phyloP scores from a whole-genome alignment of 106 monocot species.

The Vanilla planifolia region DNA sequence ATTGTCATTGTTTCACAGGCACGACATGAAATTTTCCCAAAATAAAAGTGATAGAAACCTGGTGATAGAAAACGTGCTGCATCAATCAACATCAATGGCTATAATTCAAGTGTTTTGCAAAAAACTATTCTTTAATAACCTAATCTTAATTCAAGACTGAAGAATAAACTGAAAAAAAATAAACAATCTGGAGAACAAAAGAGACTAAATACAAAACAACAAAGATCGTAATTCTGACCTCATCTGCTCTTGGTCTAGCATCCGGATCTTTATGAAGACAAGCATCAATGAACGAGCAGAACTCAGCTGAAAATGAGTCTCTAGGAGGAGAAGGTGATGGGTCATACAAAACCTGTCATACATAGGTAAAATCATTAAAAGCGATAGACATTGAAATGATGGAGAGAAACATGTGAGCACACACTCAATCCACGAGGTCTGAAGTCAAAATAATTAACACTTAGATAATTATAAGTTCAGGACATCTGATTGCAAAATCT shows the following conservation, averaged over 20 bases:
- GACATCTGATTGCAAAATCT: not conserved
- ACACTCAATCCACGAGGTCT: not conserved
- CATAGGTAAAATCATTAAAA: not conserved
- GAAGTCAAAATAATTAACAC: not conserved
- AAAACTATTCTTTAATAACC: too few species aligned
- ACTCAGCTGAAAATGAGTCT: conserved; percentile 64
- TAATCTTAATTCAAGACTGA: too few species aligned
- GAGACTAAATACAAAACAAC: too few species aligned
- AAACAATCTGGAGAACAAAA: too few species aligned
- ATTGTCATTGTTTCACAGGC: too few species aligned
- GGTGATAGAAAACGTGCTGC: too few species aligned
- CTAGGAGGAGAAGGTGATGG: conserved; percentile 77
- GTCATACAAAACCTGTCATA: conserved; percentile 82
- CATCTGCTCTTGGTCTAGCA: conserved; percentile 81
- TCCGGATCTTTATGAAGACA: conserved; percentile 89
- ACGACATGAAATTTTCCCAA: too few species aligned
- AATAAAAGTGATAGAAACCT: too few species aligned
- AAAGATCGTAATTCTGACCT: conserved; percentile 27
- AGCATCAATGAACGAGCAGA: conserved; percentile 92
- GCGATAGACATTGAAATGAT: not conserved
- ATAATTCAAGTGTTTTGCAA: too few species aligned
- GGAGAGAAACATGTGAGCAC: not conserved
- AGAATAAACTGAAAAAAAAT: too few species aligned
- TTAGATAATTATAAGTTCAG: not conserved
- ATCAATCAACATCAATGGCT: too few species aligned